Evolutionary conservation across 1,284 basidiomycete species (phyloP), one percentile per base, ranked within the genome.

Genomic region (Moesziomyces aphidis): DNA sequence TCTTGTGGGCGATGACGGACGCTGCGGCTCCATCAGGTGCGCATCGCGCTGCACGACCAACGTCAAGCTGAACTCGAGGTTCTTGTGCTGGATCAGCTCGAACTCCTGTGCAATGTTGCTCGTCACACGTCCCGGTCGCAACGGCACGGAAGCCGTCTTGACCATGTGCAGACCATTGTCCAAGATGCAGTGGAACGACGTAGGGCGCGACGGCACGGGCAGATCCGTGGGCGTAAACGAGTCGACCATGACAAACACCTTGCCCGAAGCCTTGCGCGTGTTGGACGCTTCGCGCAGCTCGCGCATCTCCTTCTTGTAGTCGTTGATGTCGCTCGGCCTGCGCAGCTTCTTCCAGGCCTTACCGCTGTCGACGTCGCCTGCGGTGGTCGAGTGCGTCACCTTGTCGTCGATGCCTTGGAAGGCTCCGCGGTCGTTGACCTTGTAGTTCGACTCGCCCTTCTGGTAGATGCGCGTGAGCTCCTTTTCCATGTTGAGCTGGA

Each of bases 161-260:
- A 99, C 96, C 76, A 92, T 95, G 85, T 98, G 95, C 62, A 97
- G 94, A 9, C 95, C 95, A 78, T 98, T 98, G 86, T 97, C 96
- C 64, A 99, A 87, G 0, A 93, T 94, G 82, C 93, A 93, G n/a
- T 91, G 91, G 76, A 97, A 88, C 39, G 87, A 88, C 0, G 95
- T 95, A 0, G 89, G 86, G 71, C 92, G 52, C 22, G 62, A 57
- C 6, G 82, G 79, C 15, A 84, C 60, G 8, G 78, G 77, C 26
- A 84, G 70, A 24, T 64, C 57, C n/a, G 61, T 57, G 0, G 82
- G 81, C 7, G 68, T 81, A 57, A 83, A 83, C 7, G 80, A 77
- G 60, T 84, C 83, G 24, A 84, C 77, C 57, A 92, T 92, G 58
- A 99, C 93, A 81, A 98, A 99, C 26, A 97, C 91, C 79, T 96